These are phyloP conservation scores for Chaetomium olivaceum DNA, from an alignment of 2,329 filamentous ascomycete species.

Conservation along the genomic window DNA sequence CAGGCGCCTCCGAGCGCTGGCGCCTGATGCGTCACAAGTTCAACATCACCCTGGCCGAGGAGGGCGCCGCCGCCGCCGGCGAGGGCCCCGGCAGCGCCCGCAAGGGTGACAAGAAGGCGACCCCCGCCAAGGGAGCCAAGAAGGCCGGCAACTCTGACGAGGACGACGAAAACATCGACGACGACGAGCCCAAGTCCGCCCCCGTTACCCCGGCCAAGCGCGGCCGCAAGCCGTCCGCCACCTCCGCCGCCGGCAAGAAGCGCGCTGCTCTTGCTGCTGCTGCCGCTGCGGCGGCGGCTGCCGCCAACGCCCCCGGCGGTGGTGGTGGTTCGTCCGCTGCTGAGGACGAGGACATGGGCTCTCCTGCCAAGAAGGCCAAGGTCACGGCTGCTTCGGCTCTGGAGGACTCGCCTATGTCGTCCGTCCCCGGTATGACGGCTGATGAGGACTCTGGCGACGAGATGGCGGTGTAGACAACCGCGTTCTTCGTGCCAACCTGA, in stretches of 20 bases:
- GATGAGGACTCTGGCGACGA: not conserved
- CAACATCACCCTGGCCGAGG: constrained; percentile 1
- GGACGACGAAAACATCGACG: not conserved
- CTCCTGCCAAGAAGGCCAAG: constrained; percentile 7
- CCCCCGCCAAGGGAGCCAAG: not conserved
- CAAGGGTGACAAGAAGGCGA: not conserved
- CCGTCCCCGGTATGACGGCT: not conserved
- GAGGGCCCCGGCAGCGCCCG: not conserved
- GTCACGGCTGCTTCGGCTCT: not conserved
- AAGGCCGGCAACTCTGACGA: not conserved
- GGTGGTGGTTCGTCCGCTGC: not conserved
- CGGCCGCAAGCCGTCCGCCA: not conserved
- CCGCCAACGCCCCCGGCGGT: not conserved
- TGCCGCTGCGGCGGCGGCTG: not conserved
- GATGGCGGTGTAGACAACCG: constrained; percentile 9
- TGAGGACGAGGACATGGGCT: not conserved
- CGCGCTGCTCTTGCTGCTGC: not conserved
- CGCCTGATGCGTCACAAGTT: constrained; percentile 24
- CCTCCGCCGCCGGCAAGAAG: not conserved
- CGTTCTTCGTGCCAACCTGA: constrained; percentile 2
- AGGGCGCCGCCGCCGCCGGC: not conserved
- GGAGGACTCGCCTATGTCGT: not conserved
- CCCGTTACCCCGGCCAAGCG: constrained; percentile 10
- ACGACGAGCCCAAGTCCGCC: constrained; percentile 2
- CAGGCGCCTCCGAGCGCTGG: constrained; percentile 26